Evolutionary conservation across 2,329 filamentous ascomycete genomes (phyloP).

Genomic region (Camptophora hylomeconis): DNA sequence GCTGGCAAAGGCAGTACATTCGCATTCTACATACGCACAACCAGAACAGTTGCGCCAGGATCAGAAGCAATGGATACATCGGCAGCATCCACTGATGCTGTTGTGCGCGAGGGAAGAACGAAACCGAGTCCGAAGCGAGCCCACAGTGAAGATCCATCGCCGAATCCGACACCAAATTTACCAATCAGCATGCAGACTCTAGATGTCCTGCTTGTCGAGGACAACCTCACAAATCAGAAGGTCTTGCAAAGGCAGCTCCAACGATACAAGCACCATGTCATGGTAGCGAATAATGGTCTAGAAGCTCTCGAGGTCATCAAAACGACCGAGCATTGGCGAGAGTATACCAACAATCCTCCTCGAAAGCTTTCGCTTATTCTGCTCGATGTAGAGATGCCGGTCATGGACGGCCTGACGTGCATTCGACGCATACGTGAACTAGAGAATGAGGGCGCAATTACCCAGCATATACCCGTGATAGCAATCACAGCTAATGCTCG

Average conservation of each 20-base stretch:
- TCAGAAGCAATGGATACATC: slow-evolving; percentile 2
- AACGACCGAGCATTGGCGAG: slow-evolving; percentile 1
- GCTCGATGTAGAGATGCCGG: slow-evolving; percentile 73
- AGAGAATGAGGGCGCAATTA: slow-evolving; percentile 38
- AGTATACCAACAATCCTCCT: background rate
- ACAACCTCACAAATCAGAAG: slow-evolving; percentile 28
- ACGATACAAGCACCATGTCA: slow-evolving; percentile 19
- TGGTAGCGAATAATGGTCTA: slow-evolving; percentile 22
- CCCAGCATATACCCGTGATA: slow-evolving; percentile 8
- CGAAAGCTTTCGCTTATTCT: slow-evolving; percentile 49
- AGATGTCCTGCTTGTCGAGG: slow-evolving; percentile 30
- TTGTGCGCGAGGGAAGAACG: too few species aligned
- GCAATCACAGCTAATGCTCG: slow-evolving; percentile 12
- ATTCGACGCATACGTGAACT: slow-evolving; percentile 55
- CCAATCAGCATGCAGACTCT: too few species aligned
- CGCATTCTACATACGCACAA: slow-evolving; percentile 46
- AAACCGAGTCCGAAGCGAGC: too few species aligned
- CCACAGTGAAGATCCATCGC: too few species aligned
- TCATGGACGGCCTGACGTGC: slow-evolving; percentile 68
- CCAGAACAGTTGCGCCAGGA: slow-evolving; percentile 35
- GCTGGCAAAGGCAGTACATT: slow-evolving; percentile 43
- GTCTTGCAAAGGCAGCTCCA: slow-evolving; percentile 23
- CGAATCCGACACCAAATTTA: too few species aligned
- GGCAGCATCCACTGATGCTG: too few species aligned
- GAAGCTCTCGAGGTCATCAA: slow-evolving; percentile 29